Evolutionary conservation across 495 filamentous ascomycete genomes (phyloP).

Genomic region (Aspergillus asperescens): DNA sequence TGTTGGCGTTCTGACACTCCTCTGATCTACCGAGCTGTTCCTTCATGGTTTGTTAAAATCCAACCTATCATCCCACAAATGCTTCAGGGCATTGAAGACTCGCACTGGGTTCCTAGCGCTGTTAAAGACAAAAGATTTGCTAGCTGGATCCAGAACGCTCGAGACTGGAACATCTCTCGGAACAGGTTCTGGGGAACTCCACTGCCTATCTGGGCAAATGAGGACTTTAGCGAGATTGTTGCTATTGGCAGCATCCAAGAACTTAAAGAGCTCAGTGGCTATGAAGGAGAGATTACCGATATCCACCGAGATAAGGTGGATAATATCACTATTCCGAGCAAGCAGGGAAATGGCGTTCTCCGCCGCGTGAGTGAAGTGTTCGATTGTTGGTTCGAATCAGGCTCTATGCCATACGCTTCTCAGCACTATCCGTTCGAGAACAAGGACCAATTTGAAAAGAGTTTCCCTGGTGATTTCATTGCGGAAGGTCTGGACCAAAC

Average conservation of each 20-base stretch:
- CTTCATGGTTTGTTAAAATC: constrained; percentile 93
- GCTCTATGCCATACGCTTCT: constrained; percentile 94
- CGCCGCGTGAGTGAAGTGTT: constrained; percentile 87
- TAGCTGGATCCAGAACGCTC: constrained; percentile 83
- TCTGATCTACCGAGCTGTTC: constrained; percentile 89
- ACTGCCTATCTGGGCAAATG: constrained; percentile 86
- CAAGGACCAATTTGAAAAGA: constrained; percentile 69
- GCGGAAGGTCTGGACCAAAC: constrained; percentile 94
- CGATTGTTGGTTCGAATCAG: constrained; percentile 95
- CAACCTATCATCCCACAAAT: constrained; percentile 80
- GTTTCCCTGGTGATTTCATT: constrained; percentile 95
- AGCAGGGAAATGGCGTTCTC: constrained; percentile 79
- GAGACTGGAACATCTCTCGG: constrained; percentile 94
- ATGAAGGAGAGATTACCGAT: constrained; percentile 78
- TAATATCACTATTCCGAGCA: constrained; percentile 91
- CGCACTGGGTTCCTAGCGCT: constrained; percentile 89
- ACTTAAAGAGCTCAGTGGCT: constrained; percentile 81
- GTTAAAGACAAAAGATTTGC: constrained; percentile 91
- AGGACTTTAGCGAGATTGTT: constrained; percentile 79
- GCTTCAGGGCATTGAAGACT: constrained; percentile 80
- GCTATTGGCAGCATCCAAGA: constrained; percentile 84
- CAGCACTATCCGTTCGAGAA: constrained; percentile 96
- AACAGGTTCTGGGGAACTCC: constrained; percentile 98
- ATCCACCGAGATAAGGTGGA: constrained; percentile 94
- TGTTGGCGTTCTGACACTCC: constrained; percentile 95